These are phyloP conservation scores for Setomelanomma holmii DNA, from an alignment of 2,329 filamentous ascomycete genomes.

Conservation along the genomic window DNA sequence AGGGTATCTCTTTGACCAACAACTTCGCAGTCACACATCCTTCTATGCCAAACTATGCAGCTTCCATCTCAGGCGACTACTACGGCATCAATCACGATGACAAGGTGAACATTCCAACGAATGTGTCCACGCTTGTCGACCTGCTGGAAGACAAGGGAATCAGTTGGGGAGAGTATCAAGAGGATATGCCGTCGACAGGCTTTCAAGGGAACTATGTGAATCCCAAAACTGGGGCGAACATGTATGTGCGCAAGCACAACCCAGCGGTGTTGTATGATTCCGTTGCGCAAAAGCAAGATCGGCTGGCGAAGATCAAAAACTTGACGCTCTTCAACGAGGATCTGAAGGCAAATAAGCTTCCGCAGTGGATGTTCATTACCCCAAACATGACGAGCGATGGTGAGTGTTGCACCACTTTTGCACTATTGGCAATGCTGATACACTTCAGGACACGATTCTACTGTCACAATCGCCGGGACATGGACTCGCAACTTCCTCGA, in stretches of 20 bases:
- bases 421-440: slow-evolving; percentile 5
- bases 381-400: slow-evolving; percentile 79
- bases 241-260: slow-evolving; percentile 87
- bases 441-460: slow-evolving; percentile 66
- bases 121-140: slow-evolving; percentile 51
- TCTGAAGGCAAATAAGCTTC: slow-evolving; percentile 27
- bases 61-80: slow-evolving; percentile 72
- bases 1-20: slow-evolving; percentile 67
- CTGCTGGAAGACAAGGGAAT: slow-evolving; percentile 52
- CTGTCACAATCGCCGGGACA: slow-evolving; percentile 70
- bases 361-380: slow-evolving; percentile 45
- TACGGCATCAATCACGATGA: slow-evolving; percentile 75
- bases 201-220: slow-evolving; percentile 70
- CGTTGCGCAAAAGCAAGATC: slow-evolving; percentile 64
- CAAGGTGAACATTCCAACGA: slow-evolving; percentile 58
- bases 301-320: slow-evolving; percentile 76
- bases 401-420: background rate
- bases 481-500: slow-evolving; percentile 74
- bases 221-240: slow-evolving; percentile 71
- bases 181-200: slow-evolving; percentile 77
- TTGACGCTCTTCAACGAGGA: slow-evolving; percentile 67
- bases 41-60: slow-evolving; percentile 78
- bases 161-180: slow-evolving; percentile 71
- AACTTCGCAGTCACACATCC: slow-evolving; percentile 70
- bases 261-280: slow-evolving; percentile 70